Base-by-base conservation (phyloP, 139 green algal genomes). In the Nannochloris sp. region DNA sequence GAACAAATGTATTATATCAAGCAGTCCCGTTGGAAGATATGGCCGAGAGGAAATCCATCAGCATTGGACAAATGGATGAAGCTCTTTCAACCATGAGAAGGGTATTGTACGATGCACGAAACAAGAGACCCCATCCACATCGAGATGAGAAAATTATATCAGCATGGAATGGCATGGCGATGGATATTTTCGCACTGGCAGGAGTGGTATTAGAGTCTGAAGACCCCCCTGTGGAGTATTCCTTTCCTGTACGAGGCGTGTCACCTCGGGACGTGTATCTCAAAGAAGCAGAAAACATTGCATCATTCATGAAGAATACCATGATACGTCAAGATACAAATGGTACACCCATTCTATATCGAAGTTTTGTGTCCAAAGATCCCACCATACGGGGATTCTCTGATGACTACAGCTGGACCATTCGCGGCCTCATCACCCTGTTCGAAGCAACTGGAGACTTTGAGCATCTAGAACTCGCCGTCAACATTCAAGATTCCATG, bases 141-240 rank as follows among this genome's bases (percentile, higher is more conserved):
- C 67, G 91, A 2, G 89, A 96, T 65, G 81, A 96, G 45, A 96
- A 96, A 87, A 57, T 96, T 20, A 88, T 96, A 58, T 70, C 89
- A n/a, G 84, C 88, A 2, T 96, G 89, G 89, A 94, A 96, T 66
- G 89, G 89, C 25, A 84, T 94, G 71, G 75, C 68, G 26, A 90
- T 96, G 29, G 77, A 70, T 0, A 88, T 89, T 0, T 81, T 90
- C 58, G 83, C 89, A 6, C 67, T 63, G 16, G 89, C 89, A 0
- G 73, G 81, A 0, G 62, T 76, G 0, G 70, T 84, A 13, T 72
- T 96, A 45, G 49, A 62, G 17, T 49, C 74, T 9, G 66, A 86
- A 55, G 55, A 78, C 48, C 68, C 69, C 0, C 70, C 73, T 28
- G 49, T 66, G 0, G 1, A 16, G 6, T 67, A 51, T n/a, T 49